Conservation (phyloP, 768 basidiomycete genomes). For the Tubosaeta sp. region DNA sequence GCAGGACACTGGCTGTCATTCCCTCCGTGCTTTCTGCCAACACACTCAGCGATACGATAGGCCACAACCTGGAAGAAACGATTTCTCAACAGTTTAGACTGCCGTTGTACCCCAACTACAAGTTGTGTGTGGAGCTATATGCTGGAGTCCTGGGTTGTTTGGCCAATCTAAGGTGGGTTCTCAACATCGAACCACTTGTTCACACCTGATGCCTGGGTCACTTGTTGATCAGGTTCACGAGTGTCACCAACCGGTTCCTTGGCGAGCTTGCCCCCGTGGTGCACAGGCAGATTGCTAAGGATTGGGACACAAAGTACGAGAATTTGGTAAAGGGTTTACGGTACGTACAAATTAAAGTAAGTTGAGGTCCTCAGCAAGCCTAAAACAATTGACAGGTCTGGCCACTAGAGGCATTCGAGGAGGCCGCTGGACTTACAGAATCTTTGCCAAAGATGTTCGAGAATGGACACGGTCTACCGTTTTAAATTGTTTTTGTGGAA, state of each 20-base stretch:
- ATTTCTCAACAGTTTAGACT: constrained; percentile 82
- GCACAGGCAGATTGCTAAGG: constrained; percentile 73
- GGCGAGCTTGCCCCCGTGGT: constrained; percentile 72
- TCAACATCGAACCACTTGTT: not conserved
- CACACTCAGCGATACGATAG: constrained; percentile 71
- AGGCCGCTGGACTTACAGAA: constrained; percentile 88
- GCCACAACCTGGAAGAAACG: constrained; percentile 79
- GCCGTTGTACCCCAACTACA: constrained; percentile 69
- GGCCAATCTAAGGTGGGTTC: constrained; percentile 68
- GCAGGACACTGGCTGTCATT: constrained; percentile 76
- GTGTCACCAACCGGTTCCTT: constrained; percentile 89
- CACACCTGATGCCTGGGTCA: not conserved
- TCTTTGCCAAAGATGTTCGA: constrained; percentile 78
- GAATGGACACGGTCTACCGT: constrained; percentile 74
- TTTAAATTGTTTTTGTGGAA: constrained; percentile 86
- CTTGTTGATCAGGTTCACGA: constrained; percentile 60
- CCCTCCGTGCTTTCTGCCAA: constrained; percentile 72
- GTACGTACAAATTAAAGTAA: constrained; percentile 78
- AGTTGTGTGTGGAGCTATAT: constrained; percentile 77
- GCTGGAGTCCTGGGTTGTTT: constrained; percentile 82
- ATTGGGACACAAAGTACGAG: constrained; percentile 78
- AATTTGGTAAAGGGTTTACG: constrained; percentile 78
- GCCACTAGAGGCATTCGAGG: constrained; percentile 90
- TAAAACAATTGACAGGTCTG: constrained; percentile 57
- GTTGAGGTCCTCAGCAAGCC: constrained; percentile 2